A percentile compares a stretch with the other conserved stretches of the same genome.
Conservation (phyloP, 345 rosid genomes). For the Abelmoschus esculentus region DNA sequence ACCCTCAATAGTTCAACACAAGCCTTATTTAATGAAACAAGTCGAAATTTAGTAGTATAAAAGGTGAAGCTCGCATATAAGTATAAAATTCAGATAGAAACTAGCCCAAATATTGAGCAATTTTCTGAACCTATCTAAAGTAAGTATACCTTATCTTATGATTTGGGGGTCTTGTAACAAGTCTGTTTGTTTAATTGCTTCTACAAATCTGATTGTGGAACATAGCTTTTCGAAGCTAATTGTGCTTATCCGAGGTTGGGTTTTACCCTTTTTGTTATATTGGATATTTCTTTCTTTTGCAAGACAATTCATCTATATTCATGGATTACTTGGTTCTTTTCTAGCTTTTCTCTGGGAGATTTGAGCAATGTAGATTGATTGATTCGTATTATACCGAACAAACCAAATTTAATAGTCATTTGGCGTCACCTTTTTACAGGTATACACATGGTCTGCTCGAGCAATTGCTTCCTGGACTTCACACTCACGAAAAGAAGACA, state of each 20-base stretch:
- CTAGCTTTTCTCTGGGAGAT: background rate
- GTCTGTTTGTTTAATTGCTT: background rate
- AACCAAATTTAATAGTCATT: background rate
- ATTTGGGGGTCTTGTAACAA: background rate
- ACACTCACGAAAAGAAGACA: constrained; percentile 68
- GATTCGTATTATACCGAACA: background rate
- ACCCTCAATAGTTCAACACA: background rate
- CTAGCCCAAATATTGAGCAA: too few relatives aligned
- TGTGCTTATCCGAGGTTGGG: too few relatives aligned
- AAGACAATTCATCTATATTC: too few relatives aligned
- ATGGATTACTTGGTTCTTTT: too few relatives aligned
- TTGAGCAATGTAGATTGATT: background rate
- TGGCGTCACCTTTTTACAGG: constrained; percentile 31
- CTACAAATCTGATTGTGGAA: too few relatives aligned
- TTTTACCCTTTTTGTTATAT: too few relatives aligned
- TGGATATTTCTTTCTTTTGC: too few relatives aligned
- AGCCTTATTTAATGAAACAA: background rate
- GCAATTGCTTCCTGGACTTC: constrained; percentile 58
- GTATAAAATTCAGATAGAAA: background rate
- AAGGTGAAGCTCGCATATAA: background rate
- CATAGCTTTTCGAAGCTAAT: too few relatives aligned
- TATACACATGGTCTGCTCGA: constrained; percentile 80
- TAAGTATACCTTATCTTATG: background rate
- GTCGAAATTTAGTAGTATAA: background rate
- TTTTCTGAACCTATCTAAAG: background rate